Evolutionary conservation across 257 asterid species (phyloP).

Genomic region (Forsythia viridissima): DNA sequence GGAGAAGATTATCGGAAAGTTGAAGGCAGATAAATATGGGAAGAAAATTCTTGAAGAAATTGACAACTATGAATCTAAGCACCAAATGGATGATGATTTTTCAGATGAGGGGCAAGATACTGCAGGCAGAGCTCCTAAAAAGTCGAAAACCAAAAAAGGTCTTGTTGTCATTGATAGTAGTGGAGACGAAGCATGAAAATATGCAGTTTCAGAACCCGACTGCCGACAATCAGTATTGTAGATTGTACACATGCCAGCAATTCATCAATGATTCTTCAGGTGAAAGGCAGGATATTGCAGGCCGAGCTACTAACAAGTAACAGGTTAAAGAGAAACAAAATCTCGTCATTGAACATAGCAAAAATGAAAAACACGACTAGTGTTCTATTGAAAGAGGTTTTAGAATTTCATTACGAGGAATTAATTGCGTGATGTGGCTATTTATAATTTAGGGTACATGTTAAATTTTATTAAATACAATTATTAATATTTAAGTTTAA

Average conservation of each 20-base stretch:
- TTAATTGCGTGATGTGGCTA: neutral
- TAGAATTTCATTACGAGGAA: neutral
- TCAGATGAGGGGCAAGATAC: constrained; percentile 31
- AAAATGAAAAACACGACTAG: neutral
- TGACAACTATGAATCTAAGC: constrained; percentile 34
- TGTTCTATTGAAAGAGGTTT: neutral
- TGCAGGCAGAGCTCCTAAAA: constrained; percentile 44
- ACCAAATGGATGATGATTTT: constrained; percentile 28
- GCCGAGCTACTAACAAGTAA: neutral
- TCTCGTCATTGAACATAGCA: neutral
- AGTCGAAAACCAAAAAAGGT: constrained; percentile 47
- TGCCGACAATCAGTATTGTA: neutral
- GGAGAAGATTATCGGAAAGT: constrained; percentile 85
- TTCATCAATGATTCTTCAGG: neutral
- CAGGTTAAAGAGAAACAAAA: neutral
- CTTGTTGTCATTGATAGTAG: constrained; percentile 70
- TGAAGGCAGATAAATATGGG: constrained; percentile 82
- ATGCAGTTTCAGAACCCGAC: neutral
- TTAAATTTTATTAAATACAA: too few relatives aligned
- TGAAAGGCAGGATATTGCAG: neutral
- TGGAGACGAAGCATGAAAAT: constrained; percentile 67
- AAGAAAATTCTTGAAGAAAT: constrained; percentile 62
- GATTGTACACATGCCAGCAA: neutral
- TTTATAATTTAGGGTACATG: too few relatives aligned
- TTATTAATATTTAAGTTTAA: too few relatives aligned